These are phyloP conservation scores for Aspergillus chevalieri DNA, from an alignment of 2,329 filamentous ascomycete genomes.

Conservation along the genomic window DNA sequence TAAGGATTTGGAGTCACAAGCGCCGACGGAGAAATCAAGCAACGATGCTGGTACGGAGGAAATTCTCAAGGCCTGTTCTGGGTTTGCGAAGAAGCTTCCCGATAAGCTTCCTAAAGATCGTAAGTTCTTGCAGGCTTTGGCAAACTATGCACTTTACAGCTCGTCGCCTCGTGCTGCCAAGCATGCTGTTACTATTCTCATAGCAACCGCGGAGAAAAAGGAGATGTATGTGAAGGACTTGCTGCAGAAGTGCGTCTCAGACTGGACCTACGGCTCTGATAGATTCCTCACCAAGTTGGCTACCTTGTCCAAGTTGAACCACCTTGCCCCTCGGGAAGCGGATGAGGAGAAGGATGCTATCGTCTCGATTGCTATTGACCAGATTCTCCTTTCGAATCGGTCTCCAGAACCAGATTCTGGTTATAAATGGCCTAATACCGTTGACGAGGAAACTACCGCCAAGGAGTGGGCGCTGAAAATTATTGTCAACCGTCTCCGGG, in stretches of 20 bases:
- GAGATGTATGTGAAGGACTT: constrained; percentile 82
- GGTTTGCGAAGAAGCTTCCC: constrained; percentile 80
- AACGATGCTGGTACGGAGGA: constrained; percentile 76
- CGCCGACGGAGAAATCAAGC: constrained; percentile 60
- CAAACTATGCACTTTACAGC: constrained; percentile 76
- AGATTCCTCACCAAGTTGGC: constrained; percentile 61
- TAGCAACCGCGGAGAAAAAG: constrained; percentile 69
- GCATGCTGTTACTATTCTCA: constrained; percentile 84
- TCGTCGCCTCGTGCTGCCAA: constrained; percentile 78
- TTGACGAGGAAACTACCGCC: constrained; percentile 75
- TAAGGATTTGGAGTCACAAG: constrained; percentile 73
- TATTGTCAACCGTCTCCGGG: constrained; percentile 77
- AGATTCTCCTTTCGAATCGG: constrained; percentile 66
- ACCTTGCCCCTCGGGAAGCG: constrained; percentile 66
- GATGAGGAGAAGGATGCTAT: constrained; percentile 71
- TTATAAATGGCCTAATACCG: constrained; percentile 62
- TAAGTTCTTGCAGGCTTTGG: constrained; percentile 73
- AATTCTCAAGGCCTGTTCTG: constrained; percentile 87
- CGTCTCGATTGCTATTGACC: constrained; percentile 67
- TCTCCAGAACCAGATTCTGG: constrained; percentile 48
- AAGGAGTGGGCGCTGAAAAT: constrained; percentile 81
- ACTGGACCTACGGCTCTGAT: constrained; percentile 65
- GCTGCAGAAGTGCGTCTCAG: constrained; percentile 66
- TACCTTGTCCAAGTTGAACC: constrained; percentile 60
- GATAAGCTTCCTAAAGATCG: constrained; percentile 75